Evolutionary conservation across 352 stramenopile species (phyloP), one percentile per base, ranked within the genome.

Genomic region (Globisporangium nagaii): DNA sequence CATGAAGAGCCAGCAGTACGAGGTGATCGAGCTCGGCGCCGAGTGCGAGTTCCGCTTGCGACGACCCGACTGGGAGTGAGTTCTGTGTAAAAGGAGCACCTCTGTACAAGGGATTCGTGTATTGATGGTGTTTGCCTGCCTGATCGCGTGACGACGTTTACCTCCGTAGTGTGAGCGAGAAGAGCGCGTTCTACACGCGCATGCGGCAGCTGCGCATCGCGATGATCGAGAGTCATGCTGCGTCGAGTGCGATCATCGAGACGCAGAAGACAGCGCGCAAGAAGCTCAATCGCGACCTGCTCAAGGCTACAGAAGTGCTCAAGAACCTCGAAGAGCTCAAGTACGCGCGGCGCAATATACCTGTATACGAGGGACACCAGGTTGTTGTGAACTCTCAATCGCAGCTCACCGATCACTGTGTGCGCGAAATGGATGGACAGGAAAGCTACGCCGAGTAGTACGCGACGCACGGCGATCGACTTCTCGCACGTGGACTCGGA

Each of bases 161-260:
- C n/a, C n/a, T n/a, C n/a, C n/a, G 11, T 35, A 88, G 73, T 49
- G 59, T 79, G 25, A 17, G 54, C 0, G 58, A 62, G n/a, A 84
- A 79, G 56, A 81, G 67, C 12, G 28, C 32, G 3, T 66, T 80
- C 32, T 89, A 71, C 66, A 87, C 73, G 17, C 65, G 63, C 9
- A 64, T 89, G 54, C 71, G 67, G n/a, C 75, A 89, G 46, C 70
- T 87, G 60, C 66, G 79, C 9, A 68, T 87, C 35, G 79, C 54
- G 17, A 70, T 83, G 60, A 25, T 69, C 7, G 60, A 77, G 55
- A 58, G 55, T 4, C 63, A 53, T 4, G 45, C 57, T 1, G 19
- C 62, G 10, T 81, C 65, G n/a, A 41, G 52, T 5, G 51, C 56
- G 4, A 55, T 59, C 3, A 73, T 87, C 20, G 66, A 80, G 1